Evolutionary conservation across 768 basidiomycete species (phyloP).

Genomic region (Suillus luteus): DNA sequence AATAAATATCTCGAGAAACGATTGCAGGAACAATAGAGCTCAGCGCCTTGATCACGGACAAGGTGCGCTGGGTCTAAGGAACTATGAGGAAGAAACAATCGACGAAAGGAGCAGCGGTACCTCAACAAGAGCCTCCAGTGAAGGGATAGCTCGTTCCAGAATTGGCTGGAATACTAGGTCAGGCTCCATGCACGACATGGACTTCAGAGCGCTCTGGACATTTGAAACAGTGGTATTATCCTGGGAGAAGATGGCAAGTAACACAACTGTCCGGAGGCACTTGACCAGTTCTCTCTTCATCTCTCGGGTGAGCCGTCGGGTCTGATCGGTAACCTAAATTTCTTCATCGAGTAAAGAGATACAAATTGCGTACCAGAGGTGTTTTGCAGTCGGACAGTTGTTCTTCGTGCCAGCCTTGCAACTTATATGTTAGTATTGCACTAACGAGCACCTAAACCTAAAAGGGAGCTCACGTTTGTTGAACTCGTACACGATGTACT

Average conservation of each 20-base stretch:
- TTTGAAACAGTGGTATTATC: slow-evolving; percentile 73
- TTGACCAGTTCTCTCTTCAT: slow-evolving; percentile 89
- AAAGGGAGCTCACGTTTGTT: slow-evolving; percentile 59
- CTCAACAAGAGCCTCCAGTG: slow-evolving; percentile 87
- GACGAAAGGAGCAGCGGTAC: slow-evolving; percentile 37
- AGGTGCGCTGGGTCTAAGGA: slow-evolving; percentile 75
- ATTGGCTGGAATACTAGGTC: slow-evolving; percentile 82
- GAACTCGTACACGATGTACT: slow-evolving; percentile 82
- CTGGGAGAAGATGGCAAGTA: slow-evolving; percentile 91
- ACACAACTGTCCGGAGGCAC: slow-evolving; percentile 74
- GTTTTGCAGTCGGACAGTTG: slow-evolving; percentile 78
- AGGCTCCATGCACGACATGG: slow-evolving; percentile 82
- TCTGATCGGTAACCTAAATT: slow-evolving; percentile 35
- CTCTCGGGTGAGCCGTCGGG: slow-evolving; percentile 71
- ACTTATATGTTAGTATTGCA: slow-evolving; percentile 9
- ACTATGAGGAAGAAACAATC: neutral
- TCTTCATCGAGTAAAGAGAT: neutral
- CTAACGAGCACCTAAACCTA: neutral
- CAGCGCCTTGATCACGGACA: slow-evolving; percentile 83
- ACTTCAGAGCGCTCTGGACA: slow-evolving; percentile 79
- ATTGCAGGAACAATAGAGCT: slow-evolving; percentile 80
- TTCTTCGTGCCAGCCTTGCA: slow-evolving; percentile 78
- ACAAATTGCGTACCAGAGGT: slow-evolving; percentile 47
- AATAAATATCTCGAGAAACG: slow-evolving; percentile 77
- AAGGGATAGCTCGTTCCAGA: slow-evolving; percentile 81